A percentile compares a stretch with the other conserved stretches of the same genome.
These are phyloP conservation scores for Pestalotiopsis sp. DNA, from an alignment of 2,329 filamentous ascomycete genomes.

Conservation along the genomic window DNA sequence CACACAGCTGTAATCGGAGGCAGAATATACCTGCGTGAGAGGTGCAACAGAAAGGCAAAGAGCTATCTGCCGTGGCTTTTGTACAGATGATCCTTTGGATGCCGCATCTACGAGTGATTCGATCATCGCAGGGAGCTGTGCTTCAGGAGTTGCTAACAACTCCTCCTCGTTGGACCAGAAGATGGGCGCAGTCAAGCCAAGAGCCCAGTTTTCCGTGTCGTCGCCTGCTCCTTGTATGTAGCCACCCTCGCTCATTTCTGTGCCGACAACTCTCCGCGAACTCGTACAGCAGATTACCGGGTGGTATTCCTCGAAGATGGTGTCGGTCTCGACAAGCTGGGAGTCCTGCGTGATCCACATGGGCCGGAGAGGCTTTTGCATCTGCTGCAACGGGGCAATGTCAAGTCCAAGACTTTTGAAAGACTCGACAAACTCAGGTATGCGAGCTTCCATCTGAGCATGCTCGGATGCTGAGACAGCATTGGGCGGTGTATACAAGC, in stretches of 20 bases:
- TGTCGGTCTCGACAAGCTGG: conserved; percentile 38
- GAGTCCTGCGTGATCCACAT: conserved; percentile 80
- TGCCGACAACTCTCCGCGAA: conserved; percentile 70
- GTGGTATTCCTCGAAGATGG: conserved; percentile 61
- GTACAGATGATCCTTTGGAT: conserved; percentile 15
- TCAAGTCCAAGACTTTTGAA: conserved; percentile 62
- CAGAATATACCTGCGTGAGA: conserved; percentile 18
- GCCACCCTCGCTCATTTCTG: conserved; percentile 69
- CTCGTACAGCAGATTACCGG: conserved; percentile 85
- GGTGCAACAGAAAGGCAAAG: conserved; percentile 30
- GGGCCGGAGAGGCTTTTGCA: conserved; percentile 75
- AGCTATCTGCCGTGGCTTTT: conserved; percentile 32
- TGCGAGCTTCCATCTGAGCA: conserved; percentile 70
- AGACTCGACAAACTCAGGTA: conserved; percentile 57
- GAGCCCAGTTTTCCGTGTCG: conserved; percentile 91
- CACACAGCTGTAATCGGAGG: conserved; percentile 33
- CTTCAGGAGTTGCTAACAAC: conserved; percentile 67
- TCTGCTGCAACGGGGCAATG: conserved; percentile 54
- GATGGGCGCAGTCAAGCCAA: conserved; percentile 72
- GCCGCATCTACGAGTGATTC: conserved; percentile 31
- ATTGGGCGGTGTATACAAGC: conserved; percentile 71
- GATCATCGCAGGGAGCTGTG: conserved; percentile 59
- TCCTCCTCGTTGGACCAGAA: conserved; percentile 75
- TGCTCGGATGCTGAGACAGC: conserved; percentile 76
- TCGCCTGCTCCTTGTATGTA: conserved; percentile 97